Evolutionary conservation across 768 basidiomycete genomes (phyloP).

Genomic region (Gymnopilus dilepis): DNA sequence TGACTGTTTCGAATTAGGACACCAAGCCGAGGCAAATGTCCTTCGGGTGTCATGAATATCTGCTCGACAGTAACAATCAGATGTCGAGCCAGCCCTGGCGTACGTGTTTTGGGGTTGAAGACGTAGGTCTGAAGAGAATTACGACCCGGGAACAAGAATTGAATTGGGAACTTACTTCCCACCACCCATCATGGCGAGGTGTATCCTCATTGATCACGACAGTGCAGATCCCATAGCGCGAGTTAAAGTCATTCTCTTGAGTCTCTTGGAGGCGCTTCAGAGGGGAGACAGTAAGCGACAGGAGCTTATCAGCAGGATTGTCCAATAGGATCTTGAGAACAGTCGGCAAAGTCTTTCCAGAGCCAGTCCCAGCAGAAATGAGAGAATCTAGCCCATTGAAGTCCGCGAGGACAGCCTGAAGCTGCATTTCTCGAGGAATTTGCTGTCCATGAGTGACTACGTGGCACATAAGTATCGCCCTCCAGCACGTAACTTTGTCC

Average conservation of each 20-base stretch:
- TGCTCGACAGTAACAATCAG: conserved; percentile 25
- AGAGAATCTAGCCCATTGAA: conserved; percentile 23
- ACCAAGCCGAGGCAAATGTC: conserved; percentile 16
- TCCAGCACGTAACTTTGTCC: conserved; percentile 26
- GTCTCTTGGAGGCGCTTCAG: conserved; percentile 27
- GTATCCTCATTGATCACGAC: conserved; percentile 32
- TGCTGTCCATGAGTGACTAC: neutral
- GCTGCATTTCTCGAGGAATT: conserved; percentile 31
- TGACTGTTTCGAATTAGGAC: neutral
- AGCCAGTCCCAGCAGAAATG: conserved; percentile 33
- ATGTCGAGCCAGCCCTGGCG: conserved; percentile 3
- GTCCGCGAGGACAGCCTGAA: conserved; percentile 26
- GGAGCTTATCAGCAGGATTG: conserved; percentile 7
- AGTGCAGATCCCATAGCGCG: conserved; percentile 21
- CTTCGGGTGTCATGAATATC: conserved; percentile 21
- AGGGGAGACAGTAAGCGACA: conserved; percentile 26
- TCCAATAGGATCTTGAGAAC: conserved; percentile 30
- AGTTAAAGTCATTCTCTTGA: conserved; percentile 26
- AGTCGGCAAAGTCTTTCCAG: conserved; percentile 36
- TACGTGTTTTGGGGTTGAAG: neutral
- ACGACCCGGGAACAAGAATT: neutral
- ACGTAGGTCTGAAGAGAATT: conserved; percentile 14
- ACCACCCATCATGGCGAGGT: conserved; percentile 19
- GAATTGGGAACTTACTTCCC: conserved; percentile 20
- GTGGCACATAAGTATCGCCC: conserved; percentile 14